A percentile compares a stretch with the other conserved stretches of the same genome.
These are phyloP conservation scores for Leishmania mexicana DNA, from an alignment of 208 protist species.

Conservation along the genomic window DNA sequence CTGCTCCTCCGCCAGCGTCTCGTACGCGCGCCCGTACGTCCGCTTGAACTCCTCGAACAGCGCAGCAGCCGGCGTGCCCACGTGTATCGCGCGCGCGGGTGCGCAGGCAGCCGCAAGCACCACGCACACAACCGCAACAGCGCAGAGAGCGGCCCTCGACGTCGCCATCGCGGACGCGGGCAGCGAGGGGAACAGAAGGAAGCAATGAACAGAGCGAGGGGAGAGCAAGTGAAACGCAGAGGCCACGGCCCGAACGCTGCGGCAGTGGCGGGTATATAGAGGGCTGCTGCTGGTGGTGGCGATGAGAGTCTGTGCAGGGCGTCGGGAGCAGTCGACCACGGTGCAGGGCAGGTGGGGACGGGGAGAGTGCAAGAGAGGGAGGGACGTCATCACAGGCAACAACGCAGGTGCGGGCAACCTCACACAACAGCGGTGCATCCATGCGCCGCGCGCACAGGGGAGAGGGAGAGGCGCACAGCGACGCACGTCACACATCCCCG, in stretches of 20 bases:
- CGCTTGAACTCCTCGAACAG: slow-evolving; percentile 53
- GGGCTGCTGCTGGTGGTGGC: not conserved
- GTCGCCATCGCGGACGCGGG: slow-evolving; percentile 17
- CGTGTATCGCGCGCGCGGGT: slow-evolving; percentile 21
- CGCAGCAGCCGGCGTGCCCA: slow-evolving; percentile 12
- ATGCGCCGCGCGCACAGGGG: not conserved
- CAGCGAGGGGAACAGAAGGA: not conserved
- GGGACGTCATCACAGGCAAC: not conserved
- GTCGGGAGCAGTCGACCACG: not conserved
- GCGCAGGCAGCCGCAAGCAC: slow-evolving; percentile 19
- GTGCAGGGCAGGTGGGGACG: not conserved
- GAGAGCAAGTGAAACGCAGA: not conserved
- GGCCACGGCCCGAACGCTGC: not conserved
- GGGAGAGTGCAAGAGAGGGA: not conserved
- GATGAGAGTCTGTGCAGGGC: not conserved
- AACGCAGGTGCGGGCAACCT: not conserved
- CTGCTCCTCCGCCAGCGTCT: slow-evolving; percentile 37
- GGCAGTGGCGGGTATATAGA: not conserved
- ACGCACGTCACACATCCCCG: not conserved
- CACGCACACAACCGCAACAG: slow-evolving; percentile 26
- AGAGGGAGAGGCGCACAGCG: not conserved
- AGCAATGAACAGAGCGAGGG: not conserved
- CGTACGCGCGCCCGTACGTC: slow-evolving; percentile 40
- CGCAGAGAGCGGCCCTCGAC: slow-evolving; percentile 14
- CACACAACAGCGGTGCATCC: not conserved